Percentiles rank a stretch among this genome's conserved stretches.
phyloP scores from a whole-genome alignment of 2,329 filamentous ascomycete species.

The Pseudogymnoascus sp. region DNA sequence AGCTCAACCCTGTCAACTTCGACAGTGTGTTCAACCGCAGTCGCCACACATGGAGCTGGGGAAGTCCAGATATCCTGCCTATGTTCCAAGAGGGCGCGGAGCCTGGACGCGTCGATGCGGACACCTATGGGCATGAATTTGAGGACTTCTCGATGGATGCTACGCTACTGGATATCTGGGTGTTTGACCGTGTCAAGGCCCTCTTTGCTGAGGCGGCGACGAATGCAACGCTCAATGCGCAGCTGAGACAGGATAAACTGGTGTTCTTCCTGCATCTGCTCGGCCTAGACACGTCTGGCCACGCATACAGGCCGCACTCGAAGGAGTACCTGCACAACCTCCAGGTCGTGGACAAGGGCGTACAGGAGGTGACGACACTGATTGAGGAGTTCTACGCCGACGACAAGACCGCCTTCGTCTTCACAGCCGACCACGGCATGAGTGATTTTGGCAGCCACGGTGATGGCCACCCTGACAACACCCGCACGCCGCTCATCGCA shows the following conservation, averaged over 20 bases:
- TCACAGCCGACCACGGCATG: constrained; percentile 98
- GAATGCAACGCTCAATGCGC: constrained; percentile 66
- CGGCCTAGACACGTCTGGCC: constrained; percentile 84
- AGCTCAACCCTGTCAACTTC: constrained; percentile 95
- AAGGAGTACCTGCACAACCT: constrained; percentile 93
- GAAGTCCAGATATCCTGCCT: constrained; percentile 90
- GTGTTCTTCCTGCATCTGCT: constrained; percentile 95
- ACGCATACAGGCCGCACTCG: constrained; percentile 82
- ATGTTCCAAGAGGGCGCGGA: constrained; percentile 97
- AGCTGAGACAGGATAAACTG: constrained; percentile 72
- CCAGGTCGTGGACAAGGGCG: constrained; percentile 84
- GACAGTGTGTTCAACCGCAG: constrained; percentile 98
- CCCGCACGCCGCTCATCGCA: constrained; percentile 80
- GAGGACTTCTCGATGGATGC: constrained; percentile 89
- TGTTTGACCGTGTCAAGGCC: constrained; percentile 87
- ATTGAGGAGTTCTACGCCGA: constrained; percentile 81
- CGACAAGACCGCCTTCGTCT: constrained; percentile 85
- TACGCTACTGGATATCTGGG: constrained; percentile 79
- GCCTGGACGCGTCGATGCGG: constrained; percentile 79
- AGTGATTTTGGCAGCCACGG: constrained; percentile 99
- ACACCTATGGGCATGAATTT: constrained; percentile 72
- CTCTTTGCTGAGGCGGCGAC: constrained; percentile 74
- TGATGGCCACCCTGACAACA: constrained; percentile 95
- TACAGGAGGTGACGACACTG: constrained; percentile 73
- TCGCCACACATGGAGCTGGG: constrained; percentile 98